Percentiles rank a stretch among this genome's conserved stretches.
Conservation (phyloP, 106 monocot genomes). For the Allium cepa region DNA sequence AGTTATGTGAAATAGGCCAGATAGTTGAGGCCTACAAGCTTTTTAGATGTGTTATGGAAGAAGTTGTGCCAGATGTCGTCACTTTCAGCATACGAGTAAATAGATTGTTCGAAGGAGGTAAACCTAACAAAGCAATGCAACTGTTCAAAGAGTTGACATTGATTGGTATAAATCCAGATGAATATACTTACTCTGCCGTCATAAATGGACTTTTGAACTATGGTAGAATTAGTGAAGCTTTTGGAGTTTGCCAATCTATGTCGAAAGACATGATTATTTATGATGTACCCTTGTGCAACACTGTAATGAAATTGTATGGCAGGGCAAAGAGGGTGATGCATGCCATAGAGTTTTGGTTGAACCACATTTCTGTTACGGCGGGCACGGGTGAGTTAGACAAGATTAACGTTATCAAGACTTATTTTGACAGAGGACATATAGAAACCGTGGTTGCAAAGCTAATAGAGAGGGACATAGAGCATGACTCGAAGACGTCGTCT, state of each 20-base stretch:
- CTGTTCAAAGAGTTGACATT: slow-evolving; percentile 54
- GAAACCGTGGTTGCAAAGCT: slow-evolving; percentile 44
- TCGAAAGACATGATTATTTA: slow-evolving; percentile 32
- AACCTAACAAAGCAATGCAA: slow-evolving; percentile 41
- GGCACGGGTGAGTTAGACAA: slow-evolving; percentile 10
- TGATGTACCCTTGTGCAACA: slow-evolving; percentile 35
- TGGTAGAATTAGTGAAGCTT: slow-evolving; percentile 30
- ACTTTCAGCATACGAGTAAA: slow-evolving; percentile 66
- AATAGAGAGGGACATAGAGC: slow-evolving; percentile 34
- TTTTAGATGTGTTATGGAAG: slow-evolving; percentile 54
- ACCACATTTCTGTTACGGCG: slow-evolving; percentile 27
- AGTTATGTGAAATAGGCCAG: slow-evolving; percentile 51
- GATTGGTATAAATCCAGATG: slow-evolving; percentile 49
- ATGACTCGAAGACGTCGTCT: slow-evolving; percentile 12
- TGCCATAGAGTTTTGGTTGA: slow-evolving; percentile 64
- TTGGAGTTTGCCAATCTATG: slow-evolving; percentile 40
- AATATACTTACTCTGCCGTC: slow-evolving; percentile 50
- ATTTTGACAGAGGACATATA: slow-evolving; percentile 40
- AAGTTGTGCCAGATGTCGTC: slow-evolving; percentile 53
- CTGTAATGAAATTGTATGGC: slow-evolving; percentile 47
- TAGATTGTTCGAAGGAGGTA: slow-evolving; percentile 56
- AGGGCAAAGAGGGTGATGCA: slow-evolving; percentile 31
- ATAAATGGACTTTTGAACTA: slow-evolving; percentile 44
- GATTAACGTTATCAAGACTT: slow-evolving; percentile 8
- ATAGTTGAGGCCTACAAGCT: slow-evolving; percentile 74